Base-by-base conservation (phyloP, 352 stramenopile species). In the Phytophthora chlamydospora region DNA sequence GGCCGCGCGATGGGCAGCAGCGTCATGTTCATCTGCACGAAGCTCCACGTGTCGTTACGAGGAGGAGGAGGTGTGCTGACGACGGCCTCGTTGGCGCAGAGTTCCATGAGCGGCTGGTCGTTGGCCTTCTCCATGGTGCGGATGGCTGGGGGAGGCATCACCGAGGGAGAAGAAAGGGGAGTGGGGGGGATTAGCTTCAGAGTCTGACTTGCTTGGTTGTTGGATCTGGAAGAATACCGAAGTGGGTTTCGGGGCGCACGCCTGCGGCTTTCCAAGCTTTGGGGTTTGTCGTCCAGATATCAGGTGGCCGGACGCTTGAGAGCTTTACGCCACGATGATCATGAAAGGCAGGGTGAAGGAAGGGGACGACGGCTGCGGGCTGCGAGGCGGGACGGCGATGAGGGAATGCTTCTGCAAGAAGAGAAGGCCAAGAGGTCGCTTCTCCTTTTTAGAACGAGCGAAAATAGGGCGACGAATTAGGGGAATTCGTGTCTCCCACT, bases 1-100 rank as follows among this genome's bases (percentile, higher is more conserved):
- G 84, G 84, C 1, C 80, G 77, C 35, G 84, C 84, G 53, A 93
- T 93, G 3, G 84, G 84, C 33, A 93, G 58, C 39, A 93, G 68
- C 44, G 75, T 81, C 84, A 91, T 93, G 62, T 93, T 93, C 84
- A 93, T 93, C 68, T 91, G 82, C 34, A 93, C 84, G 49, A 93
- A 93, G 60, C 56, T 93, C 84, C 84, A 93, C 12, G 82, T 61
- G 31, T 67, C 58, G 24, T 40, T 64, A 33, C 51, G 50, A 32
- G 42, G 7, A 3, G 43, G 31, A n/a, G 43, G 31, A n/a, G 48
- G 58, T 21, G 55, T 27, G 12, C 35, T 48, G 34, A 47, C 33
- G 27, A 61, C 42, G 3, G 55, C 7, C 46, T 70, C 52, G 17
- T 59, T 54, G 51, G 45, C 35, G 49, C 49, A 60, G 21, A 67